Base-by-base conservation (phyloP, 1,284 basidiomycete species). In the Farysia itapuensis region DNA sequence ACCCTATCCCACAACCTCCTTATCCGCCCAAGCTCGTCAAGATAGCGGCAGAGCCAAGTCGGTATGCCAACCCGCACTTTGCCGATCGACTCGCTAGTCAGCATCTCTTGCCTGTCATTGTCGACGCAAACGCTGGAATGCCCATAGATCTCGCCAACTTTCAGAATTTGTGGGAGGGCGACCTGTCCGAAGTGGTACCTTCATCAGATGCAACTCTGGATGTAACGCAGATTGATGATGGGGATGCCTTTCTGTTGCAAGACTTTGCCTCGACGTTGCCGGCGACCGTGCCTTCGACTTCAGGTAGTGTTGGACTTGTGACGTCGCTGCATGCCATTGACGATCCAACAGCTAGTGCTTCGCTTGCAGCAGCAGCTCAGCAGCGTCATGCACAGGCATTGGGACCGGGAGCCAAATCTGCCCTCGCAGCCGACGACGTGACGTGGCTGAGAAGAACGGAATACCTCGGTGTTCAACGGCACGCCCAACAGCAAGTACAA, bases 381-480 rank as follows among this genome's bases (percentile, higher is more conserved):
- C 53, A 61, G 21, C 58, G 58, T 21, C 64, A 61, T 21, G 39
- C 46, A 12, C 53, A 53, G 24, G 46, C 54, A 3, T 48, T 67
- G 9, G 64, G 64, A 29, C 64, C 64, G 9, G 43, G 48, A 19
- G 58, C 59, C 19, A 58, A 51, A 23, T 38, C 54, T 3, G 45
- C 59, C 0, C 54, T 63, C 21, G 51, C 45, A 16, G 64, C 70
- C 13, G 59, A 64, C 38, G 63, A 69, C 18, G 68, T 74, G 40
- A 70, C 70, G 11, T 76, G 74, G 74, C 63, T 76, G 5, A 51
- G 72, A 11, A 50, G 71, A 14, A 76, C 74, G 8, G 72, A 76
- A 32, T 75, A 75, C 30, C 64, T 76, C 25, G 61, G 65, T 22
- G 65, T 67, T 5, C 69, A 74, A 32, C 64, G 67, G 32, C 67